Base-by-base conservation (phyloP, 352 stramenopile species). In the Globisporangium barbulae region DNA sequence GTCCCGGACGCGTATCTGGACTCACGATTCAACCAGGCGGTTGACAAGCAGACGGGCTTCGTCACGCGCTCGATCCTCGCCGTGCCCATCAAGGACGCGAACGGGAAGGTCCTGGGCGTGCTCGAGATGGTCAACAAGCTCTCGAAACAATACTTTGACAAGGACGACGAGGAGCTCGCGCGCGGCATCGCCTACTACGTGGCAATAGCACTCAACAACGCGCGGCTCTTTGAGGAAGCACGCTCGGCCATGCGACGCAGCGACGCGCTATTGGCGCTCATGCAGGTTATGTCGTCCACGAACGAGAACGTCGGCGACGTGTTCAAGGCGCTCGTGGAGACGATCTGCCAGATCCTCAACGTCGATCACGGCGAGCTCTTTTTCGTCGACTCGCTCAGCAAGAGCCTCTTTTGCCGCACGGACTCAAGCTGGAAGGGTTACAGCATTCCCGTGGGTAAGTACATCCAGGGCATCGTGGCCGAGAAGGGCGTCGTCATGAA, bases 41-140 rank as follows among this genome's bases (percentile, higher is more conserved):
- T 85, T n/a, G 84, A 93, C 62, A 63, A 72, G 25, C 73, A 78
- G 22, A 86, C 77, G 12, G 84, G 84, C 15, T 94, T 89, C 50
- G 55, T 79, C 17, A 94, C 85, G 8, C 82, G 81, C 30, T 84
- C 75, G 21, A 76, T 97, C 30, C 70, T 97, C 30, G 86, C 78
- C 0, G 76, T 96, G 21, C 90, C 90, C 0, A 89, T 97, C 25
- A 88, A 88, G 44, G 83, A 94, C 69, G 71, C 78, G 1, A 78
- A 75, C 3, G 81, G 78, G n/a, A 59, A 71, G 19, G 79, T 95
- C 8, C 73, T 93, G 2, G 83, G 79, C 49, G 79, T 88, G 25
- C 53, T 93, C 25, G 83, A 89, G 65, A 75, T 93, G 31, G 55
- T 87, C 44, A 83, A 89, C 67, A 90, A 90, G 53, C 63, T 80